Evolutionary conservation across 2,329 filamentous ascomycete genomes (phyloP).

Genomic region (Colletotrichum karsti): DNA sequence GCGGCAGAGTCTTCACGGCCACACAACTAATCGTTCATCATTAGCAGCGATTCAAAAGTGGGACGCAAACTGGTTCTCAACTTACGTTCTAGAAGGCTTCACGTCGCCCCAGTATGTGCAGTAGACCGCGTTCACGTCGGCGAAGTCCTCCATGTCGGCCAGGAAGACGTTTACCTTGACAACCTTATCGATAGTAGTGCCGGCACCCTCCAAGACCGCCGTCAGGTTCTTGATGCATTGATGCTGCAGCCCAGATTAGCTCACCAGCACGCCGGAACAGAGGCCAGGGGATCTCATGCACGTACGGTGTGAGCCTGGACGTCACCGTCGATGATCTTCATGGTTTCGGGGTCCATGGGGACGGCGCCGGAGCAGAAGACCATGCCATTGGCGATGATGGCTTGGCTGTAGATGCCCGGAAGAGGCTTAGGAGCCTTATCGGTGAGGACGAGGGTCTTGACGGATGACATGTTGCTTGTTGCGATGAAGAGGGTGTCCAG

Average conservation of each 20-base stretch:
- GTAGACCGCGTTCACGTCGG: constrained; percentile 79
- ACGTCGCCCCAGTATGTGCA: constrained; percentile 71
- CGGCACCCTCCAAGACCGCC: constrained; percentile 75
- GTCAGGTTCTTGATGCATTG: constrained; percentile 77
- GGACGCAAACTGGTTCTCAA: neutral
- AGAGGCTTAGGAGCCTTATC: constrained; percentile 51
- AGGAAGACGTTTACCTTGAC: constrained; percentile 81
- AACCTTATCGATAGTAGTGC: constrained; percentile 69
- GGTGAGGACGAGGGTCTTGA: constrained; percentile 47
- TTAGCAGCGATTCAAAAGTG: neutral
- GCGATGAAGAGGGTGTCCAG: neutral
- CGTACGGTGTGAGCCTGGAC: constrained; percentile 71
- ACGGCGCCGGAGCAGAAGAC: constrained; percentile 79
- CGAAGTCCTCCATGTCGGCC: constrained; percentile 77
- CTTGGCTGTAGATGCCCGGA: constrained; percentile 54
- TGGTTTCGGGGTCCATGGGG: constrained; percentile 66
- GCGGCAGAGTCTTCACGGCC: constrained; percentile 42
- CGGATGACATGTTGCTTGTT: constrained; percentile 11
- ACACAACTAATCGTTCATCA: constrained; percentile 36
- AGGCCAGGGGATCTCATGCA: neutral
- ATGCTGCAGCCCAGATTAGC: constrained; percentile 42
- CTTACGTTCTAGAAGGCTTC: constrained; percentile 54
- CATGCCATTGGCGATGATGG: constrained; percentile 73
- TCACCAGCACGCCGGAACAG: neutral
- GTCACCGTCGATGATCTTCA: constrained; percentile 68